phyloP scores from a whole-genome alignment of 176 grass and related monocot genomes.

The Bothriochloa decipiens region DNA sequence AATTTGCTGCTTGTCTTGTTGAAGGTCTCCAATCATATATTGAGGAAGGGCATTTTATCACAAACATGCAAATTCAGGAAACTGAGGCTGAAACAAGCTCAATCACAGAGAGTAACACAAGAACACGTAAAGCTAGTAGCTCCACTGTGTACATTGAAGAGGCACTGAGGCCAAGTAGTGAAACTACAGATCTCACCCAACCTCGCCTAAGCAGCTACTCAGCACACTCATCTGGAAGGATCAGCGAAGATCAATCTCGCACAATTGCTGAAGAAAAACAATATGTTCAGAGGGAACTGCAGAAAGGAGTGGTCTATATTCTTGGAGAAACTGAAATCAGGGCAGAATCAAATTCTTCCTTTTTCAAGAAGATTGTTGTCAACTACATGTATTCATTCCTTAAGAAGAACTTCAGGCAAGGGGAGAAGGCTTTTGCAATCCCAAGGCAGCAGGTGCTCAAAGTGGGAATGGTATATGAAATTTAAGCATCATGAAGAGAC shows the following conservation, averaged over 20 bases:
- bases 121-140: background rate
- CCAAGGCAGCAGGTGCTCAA: conserved; percentile 59
- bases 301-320: conserved; percentile 62
- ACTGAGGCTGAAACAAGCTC: conserved; percentile 12
- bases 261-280: conserved; percentile 22
- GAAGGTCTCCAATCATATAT: conserved; percentile 31
- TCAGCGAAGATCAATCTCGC: background rate
- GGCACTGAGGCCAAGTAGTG: background rate
- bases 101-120: background rate
- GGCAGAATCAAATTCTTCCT: conserved; percentile 23
- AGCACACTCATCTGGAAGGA: conserved; percentile 11
- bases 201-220: conserved; percentile 5
- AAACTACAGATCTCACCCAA: background rate
- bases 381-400: conserved; percentile 54
- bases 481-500: conserved; percentile 27
- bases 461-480: conserved; percentile 63
- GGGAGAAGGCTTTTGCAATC: conserved; percentile 49
- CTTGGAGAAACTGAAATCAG: conserved; percentile 53
- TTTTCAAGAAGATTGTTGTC: conserved; percentile 57
- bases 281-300: conserved; percentile 37
- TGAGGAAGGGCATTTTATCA: conserved; percentile 35
- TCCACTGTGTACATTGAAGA: conserved; percentile 37
- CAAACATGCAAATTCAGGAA: conserved; percentile 2
- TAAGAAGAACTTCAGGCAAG: conserved; percentile 62
- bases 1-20: conserved; percentile 39